These are phyloP conservation scores for Barnettozyma sp. DNA, from an alignment of 805 yeast genomes.

Conservation along the genomic window DNA sequence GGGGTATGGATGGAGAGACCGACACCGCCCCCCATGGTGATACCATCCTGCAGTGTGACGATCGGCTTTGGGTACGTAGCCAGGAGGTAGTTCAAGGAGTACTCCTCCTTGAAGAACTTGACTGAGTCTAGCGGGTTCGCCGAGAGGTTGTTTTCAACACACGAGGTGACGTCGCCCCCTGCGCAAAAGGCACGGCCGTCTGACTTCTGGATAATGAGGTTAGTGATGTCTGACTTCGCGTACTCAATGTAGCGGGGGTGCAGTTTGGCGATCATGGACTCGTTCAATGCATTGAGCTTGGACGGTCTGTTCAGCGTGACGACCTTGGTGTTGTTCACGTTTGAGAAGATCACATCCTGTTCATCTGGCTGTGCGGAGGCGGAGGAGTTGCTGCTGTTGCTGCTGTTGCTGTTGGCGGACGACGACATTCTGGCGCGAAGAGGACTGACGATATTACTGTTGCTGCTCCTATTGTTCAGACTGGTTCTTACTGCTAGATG, in stretches of 20 bases:
- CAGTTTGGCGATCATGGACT: constrained; percentile 66
- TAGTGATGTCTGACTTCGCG: constrained; percentile 58
- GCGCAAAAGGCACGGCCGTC: constrained; percentile 69
- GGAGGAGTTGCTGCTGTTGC: too few species aligned
- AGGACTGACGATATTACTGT: too few species aligned
- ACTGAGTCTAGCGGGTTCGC: constrained; percentile 44
- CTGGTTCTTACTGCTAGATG: too few species aligned
- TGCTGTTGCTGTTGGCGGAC: too few species aligned
- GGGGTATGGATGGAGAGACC: constrained; percentile 88
- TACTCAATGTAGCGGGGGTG: constrained; percentile 71
- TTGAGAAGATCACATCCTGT: constrained; percentile 57
- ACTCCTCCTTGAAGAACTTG: constrained; percentile 72
- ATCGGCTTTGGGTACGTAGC: constrained; percentile 85
- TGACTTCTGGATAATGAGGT: constrained; percentile 63
- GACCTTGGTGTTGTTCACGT: constrained; percentile 60
- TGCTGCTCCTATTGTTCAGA: too few species aligned
- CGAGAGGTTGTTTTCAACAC: constrained; percentile 52
- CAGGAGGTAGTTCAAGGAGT: constrained; percentile 69
- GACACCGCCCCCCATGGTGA: constrained; percentile 97
- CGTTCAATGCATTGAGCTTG: constrained; percentile 79
- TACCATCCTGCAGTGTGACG: constrained; percentile 82
- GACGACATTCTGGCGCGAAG: constrained; percentile 3
- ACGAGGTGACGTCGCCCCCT: constrained; percentile 90
- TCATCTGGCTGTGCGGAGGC: constrained; percentile 9
- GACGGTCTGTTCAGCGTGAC: constrained; percentile 71